Percentiles rank a stretch among this genome's conserved stretches.
Conservation (phyloP, 73 alveolate species). For the Blepharisma stoltei region DNA sequence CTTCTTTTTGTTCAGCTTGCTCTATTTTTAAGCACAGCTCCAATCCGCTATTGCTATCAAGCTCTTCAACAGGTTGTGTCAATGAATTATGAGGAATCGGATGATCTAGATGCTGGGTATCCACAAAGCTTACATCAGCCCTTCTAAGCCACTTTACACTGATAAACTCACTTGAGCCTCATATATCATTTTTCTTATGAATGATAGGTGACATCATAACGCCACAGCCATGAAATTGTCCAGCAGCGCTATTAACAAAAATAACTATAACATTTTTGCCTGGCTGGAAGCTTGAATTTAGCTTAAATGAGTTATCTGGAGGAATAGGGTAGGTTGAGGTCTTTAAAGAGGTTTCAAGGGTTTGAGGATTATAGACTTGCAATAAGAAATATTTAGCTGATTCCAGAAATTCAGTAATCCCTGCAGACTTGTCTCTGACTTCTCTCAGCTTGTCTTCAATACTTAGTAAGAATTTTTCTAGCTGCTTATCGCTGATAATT, state of each 20-base stretch:
- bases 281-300: not conserved
- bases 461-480: not conserved
- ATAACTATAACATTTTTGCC: slow-evolving; percentile 16
- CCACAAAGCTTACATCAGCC: not conserved
- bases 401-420: not conserved
- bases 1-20: slow-evolving; percentile 15
- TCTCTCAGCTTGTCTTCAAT: not conserved
- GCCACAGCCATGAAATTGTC: slow-evolving; percentile 13
- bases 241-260: slow-evolving; percentile 19
- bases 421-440: not conserved
- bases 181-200: not conserved
- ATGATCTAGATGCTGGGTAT: not conserved
- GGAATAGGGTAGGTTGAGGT: not conserved
- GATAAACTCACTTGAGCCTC: not conserved
- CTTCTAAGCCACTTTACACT: slow-evolving; percentile 23
- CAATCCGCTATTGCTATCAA: slow-evolving; percentile 1
- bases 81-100: slow-evolving; percentile 15
- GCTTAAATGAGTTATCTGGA: slow-evolving; percentile 14
- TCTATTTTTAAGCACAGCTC: slow-evolving; percentile 14
- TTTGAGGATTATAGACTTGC: not conserved
- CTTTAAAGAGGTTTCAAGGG: not conserved
- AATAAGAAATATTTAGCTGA: slow-evolving; percentile 14
- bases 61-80: slow-evolving; percentile 27
- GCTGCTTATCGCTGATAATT: slow-evolving; percentile 10
- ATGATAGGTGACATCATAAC: slow-evolving; percentile 6